These are phyloP conservation scores for Claviceps citrina DNA, from an alignment of 2,329 filamentous ascomycete genomes.

Conservation along the genomic window DNA sequence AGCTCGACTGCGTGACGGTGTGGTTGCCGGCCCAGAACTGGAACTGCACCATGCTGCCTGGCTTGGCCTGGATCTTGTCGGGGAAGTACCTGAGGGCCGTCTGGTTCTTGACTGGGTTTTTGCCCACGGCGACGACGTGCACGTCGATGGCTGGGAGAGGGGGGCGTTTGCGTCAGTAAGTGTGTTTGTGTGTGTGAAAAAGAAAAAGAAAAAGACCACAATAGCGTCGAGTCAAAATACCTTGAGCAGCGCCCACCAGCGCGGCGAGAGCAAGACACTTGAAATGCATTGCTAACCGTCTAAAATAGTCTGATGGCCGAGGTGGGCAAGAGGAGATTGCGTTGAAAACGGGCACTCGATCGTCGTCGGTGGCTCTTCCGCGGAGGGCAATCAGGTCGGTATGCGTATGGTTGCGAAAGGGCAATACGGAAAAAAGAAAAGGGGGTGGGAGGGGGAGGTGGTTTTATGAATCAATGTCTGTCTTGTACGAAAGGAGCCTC, in stretches of 20 bases:
- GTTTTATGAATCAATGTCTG: too few relatives aligned
- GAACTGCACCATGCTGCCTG: constrained; percentile 51
- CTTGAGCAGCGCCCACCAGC: constrained; percentile 31
- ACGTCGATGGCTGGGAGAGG: constrained; percentile 24
- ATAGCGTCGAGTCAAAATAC: constrained; percentile 16
- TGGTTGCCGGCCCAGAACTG: constrained; percentile 56
- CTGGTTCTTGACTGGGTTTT: constrained; percentile 32
- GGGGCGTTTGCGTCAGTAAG: background rate
- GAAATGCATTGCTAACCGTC: constrained; percentile 35
- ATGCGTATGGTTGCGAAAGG: too few relatives aligned
- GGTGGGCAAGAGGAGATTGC: too few relatives aligned
- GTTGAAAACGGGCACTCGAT: too few relatives aligned
- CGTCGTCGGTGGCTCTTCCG: too few relatives aligned
- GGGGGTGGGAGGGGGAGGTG: too few relatives aligned
- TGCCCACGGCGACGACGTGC: constrained; percentile 51
- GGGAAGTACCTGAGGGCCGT: constrained; percentile 46
- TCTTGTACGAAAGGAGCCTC: too few relatives aligned
- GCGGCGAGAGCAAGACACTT: constrained; percentile 30
- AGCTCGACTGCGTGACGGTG: constrained; percentile 64
- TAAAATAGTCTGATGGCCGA: background rate
- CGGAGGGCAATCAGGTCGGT: too few relatives aligned
- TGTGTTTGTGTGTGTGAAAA: background rate
- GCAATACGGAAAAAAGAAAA: too few relatives aligned
- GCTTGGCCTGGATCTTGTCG: constrained; percentile 45
- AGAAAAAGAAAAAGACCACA: background rate